Evolutionary conservation across 2,329 filamentous ascomycete genomes (phyloP), one percentile per base, ranked within the genome.

Genomic region (Lojkania enalia): DNA sequence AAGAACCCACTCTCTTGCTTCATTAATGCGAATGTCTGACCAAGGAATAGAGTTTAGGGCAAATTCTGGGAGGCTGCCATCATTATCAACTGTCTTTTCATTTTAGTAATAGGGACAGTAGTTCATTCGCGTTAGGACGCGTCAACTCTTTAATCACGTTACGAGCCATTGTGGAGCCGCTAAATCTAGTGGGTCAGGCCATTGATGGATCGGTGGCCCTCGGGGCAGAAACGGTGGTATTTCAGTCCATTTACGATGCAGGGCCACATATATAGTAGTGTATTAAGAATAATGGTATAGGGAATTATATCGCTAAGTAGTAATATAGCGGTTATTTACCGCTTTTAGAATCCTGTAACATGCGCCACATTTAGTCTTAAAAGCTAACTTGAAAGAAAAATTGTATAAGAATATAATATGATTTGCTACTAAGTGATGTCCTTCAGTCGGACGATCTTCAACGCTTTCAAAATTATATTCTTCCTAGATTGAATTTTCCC

Each of bases 51-150:
- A 38, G 20, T 37, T 37, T 37, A n/a, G 33, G 41, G 41, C 35
- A 37, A 37, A 37, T 37, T 37, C 41, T 31, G 33, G 31, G 41
- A 43, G 32, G 41, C 18, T 43, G 41, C 41, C 16, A 43, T 43
- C 20, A 16, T 37, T 11, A 15, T 37, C 19, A 21, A 37, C 35
- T 37, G 19, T 21, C 19, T 14, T 37, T 37, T 9, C 21, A 11
- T 37, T 33, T 33, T 12, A n/a, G n/a, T n/a, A n/a, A n/a, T n/a
- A n/a, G n/a, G n/a, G n/a, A n/a, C n/a, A n/a, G 31, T 33, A 15
- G 9, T 33, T 9, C 7, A 9, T 15, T 33, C 31, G 15, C 31
- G 31, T 16, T 16, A 33, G 31, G 16, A 33, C 31, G 15, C 31
- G 15, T 33, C 16, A 16, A 33, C 31, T 16, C 15, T 9, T 33